Conservation (phyloP, 192 early-diverging fungal species). For the Phlyctochytrium arcticum region DNA sequence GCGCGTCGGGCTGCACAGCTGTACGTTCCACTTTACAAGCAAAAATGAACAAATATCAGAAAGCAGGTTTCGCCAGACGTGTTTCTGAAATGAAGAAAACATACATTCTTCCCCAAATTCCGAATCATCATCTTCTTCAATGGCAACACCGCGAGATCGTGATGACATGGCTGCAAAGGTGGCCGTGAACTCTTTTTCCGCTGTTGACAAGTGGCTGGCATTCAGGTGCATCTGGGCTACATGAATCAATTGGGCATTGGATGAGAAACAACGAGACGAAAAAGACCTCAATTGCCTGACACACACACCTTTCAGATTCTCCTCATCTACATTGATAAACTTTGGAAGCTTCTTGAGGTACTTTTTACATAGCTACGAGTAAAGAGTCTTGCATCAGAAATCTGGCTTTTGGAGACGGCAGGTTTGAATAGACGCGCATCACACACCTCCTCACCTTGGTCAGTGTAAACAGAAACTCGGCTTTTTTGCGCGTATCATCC, state of each 20-base stretch:
- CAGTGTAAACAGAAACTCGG: constrained; percentile 40
- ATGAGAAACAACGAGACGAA: not conserved
- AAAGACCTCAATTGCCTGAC: no score
- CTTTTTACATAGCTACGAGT: constrained; percentile 27
- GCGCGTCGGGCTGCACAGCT: constrained; percentile 5
- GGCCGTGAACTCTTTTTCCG: constrained; percentile 18
- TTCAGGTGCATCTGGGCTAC: constrained; percentile 27
- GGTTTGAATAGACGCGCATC: no score
- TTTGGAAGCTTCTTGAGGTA: constrained; percentile 35
- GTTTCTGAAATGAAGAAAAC: not conserved
- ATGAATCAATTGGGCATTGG: no score
- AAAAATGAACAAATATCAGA: not conserved
- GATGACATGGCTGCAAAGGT: constrained; percentile 8
- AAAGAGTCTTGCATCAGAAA: not conserved
- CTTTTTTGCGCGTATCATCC: constrained; percentile 30
- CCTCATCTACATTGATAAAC: constrained; percentile 44
- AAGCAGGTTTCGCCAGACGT: not conserved
- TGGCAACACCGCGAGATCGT: not conserved
- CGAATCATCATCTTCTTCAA: constrained; percentile 25
- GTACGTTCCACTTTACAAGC: not conserved
- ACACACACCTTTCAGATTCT: constrained; percentile 18
- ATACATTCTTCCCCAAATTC: not conserved
- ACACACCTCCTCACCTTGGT: constrained; percentile 20
- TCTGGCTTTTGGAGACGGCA: not conserved
- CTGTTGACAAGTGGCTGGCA: constrained; percentile 2